These are phyloP conservation scores for Coriaria nepalensis DNA, from an alignment of 306 rosid genomes.

Conservation along the genomic window DNA sequence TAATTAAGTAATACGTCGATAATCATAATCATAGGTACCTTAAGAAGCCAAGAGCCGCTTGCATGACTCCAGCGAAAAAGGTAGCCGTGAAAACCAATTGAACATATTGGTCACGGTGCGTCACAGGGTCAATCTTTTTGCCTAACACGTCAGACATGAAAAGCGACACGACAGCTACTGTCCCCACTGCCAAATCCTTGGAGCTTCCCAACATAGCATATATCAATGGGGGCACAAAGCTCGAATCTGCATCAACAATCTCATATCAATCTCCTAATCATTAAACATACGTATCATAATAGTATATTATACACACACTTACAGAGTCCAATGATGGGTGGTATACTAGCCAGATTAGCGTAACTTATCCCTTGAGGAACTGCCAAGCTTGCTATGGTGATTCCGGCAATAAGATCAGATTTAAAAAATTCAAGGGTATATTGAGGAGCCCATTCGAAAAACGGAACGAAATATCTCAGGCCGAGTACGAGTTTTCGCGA, in stretches of 20 bases:
- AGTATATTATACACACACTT: slow-evolving; percentile 13
- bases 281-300: neutral
- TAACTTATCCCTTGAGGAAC: slow-evolving; percentile 98
- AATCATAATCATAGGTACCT: too few relatives aligned
- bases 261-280: neutral
- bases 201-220: slow-evolving; percentile 48
- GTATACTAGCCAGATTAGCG: slow-evolving; percentile 75
- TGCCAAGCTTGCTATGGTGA: slow-evolving; percentile 91
- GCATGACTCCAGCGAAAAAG: slow-evolving; percentile 65
- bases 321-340: slow-evolving; percentile 88
- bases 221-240: slow-evolving; percentile 45
- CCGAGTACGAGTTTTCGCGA: slow-evolving; percentile 24
- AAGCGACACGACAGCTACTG: slow-evolving; percentile 42
- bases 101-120: slow-evolving; percentile 49
- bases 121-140: slow-evolving; percentile 22
- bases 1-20: too few relatives aligned
- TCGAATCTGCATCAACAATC: slow-evolving; percentile 24
- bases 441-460: slow-evolving; percentile 75
- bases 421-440: slow-evolving; percentile 49
- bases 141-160: slow-evolving; percentile 28
- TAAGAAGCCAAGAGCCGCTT: slow-evolving; percentile 58
- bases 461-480: slow-evolving; percentile 51
- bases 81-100: slow-evolving; percentile 78
- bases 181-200: slow-evolving; percentile 42
- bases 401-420: slow-evolving; percentile 66